These are phyloP conservation scores for Dianthus caryophyllus DNA, from an alignment of 148 eudicot genomes.

Conservation along the genomic window DNA sequence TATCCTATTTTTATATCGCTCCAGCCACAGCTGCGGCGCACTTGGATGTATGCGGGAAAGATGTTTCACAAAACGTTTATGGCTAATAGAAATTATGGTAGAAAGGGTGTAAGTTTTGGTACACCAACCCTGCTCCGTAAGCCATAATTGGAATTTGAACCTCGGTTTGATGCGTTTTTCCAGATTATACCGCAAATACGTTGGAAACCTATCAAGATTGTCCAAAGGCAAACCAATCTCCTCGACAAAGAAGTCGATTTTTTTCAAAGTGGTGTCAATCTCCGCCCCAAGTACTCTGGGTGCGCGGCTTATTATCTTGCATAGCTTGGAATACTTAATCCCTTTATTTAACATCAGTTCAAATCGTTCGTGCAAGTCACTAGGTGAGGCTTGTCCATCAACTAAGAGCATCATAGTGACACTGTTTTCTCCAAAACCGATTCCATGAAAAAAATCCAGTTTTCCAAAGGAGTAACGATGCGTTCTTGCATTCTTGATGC, in stretches of 20 bases:
- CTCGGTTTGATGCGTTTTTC: slow-evolving; percentile 71
- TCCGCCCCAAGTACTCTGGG: slow-evolving; percentile 59
- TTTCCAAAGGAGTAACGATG: slow-evolving; percentile 29
- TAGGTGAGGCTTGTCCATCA: slow-evolving; percentile 33
- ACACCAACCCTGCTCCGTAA: slow-evolving; percentile 46
- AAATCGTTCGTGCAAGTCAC: slow-evolving; percentile 53
- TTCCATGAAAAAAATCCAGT: slow-evolving; percentile 52
- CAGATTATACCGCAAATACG: slow-evolving; percentile 49
- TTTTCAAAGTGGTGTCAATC: slow-evolving; percentile 30
- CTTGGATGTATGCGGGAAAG: slow-evolving; percentile 44
- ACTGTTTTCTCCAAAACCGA: slow-evolving; percentile 67
- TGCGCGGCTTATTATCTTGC: slow-evolving; percentile 40
- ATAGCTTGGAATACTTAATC: slow-evolving; percentile 46
- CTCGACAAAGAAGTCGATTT: slow-evolving; percentile 44
- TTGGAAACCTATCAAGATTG: slow-evolving; percentile 51
- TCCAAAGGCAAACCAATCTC: slow-evolving; percentile 43
- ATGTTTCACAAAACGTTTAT: slow-evolving; percentile 48
- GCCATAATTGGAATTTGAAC: slow-evolving; percentile 56
- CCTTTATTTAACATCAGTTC: slow-evolving; percentile 49
- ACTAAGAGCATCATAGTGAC: slow-evolving; percentile 35
- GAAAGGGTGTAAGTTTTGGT: slow-evolving; percentile 35
- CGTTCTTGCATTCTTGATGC: slow-evolving; percentile 26
- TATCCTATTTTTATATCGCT: slow-evolving; percentile 14
- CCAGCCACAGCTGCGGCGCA: slow-evolving; percentile 55
- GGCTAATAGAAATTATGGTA: slow-evolving; percentile 52